Conservation (phyloP, 106 monocot species). For the Dendrobium chrysotoxum region DNA sequence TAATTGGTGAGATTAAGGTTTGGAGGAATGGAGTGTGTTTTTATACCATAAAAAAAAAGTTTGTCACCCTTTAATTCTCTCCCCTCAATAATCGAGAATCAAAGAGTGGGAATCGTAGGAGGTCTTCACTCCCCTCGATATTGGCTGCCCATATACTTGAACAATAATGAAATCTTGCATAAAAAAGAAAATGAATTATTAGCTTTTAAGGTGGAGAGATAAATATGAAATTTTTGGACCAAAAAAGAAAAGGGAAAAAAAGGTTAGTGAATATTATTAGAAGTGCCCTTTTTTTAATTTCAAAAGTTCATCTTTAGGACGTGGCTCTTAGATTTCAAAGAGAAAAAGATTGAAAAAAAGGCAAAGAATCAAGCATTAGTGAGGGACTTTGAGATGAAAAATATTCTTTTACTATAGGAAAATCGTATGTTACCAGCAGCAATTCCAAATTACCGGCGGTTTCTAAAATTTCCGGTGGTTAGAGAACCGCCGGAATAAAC, state of each 20-base stretch:
- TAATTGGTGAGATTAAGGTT: background rate
- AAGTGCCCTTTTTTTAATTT: too few relatives aligned
- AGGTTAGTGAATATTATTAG: too few relatives aligned
- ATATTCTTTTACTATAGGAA: too few relatives aligned
- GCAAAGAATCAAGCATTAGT: background rate
- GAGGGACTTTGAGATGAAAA: background rate
- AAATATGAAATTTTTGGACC: background rate
- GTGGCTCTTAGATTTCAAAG: background rate
- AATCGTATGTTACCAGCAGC: too few relatives aligned
- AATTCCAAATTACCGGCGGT: too few relatives aligned
- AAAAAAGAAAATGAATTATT: conserved; percentile 13
- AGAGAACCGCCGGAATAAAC: too few relatives aligned
- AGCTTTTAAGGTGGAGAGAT: conserved; percentile 17
- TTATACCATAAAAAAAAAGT: background rate
- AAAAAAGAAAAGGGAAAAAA: background rate
- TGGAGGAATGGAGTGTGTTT: background rate
- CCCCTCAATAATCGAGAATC: background rate
- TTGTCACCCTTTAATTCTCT: background rate
- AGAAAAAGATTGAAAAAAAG: background rate
- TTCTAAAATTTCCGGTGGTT: too few relatives aligned
- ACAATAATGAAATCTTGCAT: conserved; percentile 16
- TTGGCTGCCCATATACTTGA: conserved; percentile 13
- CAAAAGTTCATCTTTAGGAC: background rate
- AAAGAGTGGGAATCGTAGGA: conserved; percentile 27
- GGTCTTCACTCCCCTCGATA: conserved; percentile 17